Base-by-base conservation (phyloP, 495 filamentous ascomycete species). In the Aspergillus incahuasiensis region DNA sequence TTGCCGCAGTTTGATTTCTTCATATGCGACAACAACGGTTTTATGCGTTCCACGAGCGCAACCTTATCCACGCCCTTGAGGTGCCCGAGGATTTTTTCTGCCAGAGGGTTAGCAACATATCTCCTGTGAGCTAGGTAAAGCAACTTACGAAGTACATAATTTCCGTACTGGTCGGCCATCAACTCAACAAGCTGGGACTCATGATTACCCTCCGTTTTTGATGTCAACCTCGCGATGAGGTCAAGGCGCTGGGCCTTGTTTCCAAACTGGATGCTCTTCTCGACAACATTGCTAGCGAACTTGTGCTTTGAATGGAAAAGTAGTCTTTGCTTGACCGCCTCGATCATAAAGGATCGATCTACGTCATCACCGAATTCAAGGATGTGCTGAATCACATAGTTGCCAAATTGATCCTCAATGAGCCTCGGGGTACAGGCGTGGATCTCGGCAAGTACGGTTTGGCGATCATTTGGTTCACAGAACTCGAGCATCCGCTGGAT, bases 231-330 rank as follows among this genome's bases (percentile, higher is more conserved):
- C 19, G 74, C 73, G 54, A 92, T 82, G 61, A 98, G 95, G 38
- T 80, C 78, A 16, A 72, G 79, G 45, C 86, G 83, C 63, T 95
- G 84, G 44, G 86, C 79, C 18, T 81, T 73, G 1, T 80, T 84
- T 11, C 89, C 91, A 59, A 82, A 82, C 52, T 86, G 75, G 46
- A 98, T 89, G 60, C 90, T 94, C 75, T 92, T 95, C 72, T 98
- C 94, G 1, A 98, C 95, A 5, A 98, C 94, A 62, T 98, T 97
- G 61, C 90, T 96, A 4, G 95, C 94, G 64, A 91, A 96, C 67
- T 98, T 97, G 73, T 97, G 92, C 74, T 90, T 95, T 6, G 90
- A 96, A 60, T 87, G 82, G 1, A 74, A 74, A n/a, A 95, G 67
- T 0, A 95, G 72, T 49, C 91, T 81, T 5, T 74, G 75, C 48